Conservation (phyloP, 495 filamentous ascomycete genomes). For the Barbatosphaeria neglecta region DNA sequence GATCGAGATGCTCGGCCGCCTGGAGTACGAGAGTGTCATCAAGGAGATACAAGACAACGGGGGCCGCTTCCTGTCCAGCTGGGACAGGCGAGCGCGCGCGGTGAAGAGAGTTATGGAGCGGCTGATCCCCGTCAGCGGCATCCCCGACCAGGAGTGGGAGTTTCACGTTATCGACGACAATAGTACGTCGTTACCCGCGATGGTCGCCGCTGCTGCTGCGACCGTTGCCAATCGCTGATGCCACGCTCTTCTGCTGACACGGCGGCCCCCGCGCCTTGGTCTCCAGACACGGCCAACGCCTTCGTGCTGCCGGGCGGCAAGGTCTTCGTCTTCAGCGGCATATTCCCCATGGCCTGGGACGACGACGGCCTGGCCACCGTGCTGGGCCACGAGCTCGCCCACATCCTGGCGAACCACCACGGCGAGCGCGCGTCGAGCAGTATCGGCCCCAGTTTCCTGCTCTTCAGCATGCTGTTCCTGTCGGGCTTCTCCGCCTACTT, state of each 20-base stretch:
- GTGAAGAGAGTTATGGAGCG: constrained; percentile 60
- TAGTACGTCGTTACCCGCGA: constrained; percentile 7
- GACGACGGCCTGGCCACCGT: constrained; percentile 76
- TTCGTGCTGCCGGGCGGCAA: constrained; percentile 91
- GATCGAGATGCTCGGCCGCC: constrained; percentile 42
- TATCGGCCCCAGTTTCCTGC: constrained; percentile 42
- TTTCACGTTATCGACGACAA: constrained; percentile 71
- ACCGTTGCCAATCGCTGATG: too few species aligned
- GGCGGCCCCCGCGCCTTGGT: too few species aligned
- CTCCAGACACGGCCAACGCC: constrained; percentile 52
- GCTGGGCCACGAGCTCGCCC: constrained; percentile 89
- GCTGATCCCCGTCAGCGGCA: constrained; percentile 56
- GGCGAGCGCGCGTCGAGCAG: constrained; percentile 62
- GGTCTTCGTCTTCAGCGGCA: constrained; percentile 83
- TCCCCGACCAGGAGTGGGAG: constrained; percentile 59
- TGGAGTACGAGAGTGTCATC: constrained; percentile 41
- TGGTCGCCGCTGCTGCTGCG: too few species aligned
- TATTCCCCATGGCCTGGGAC: constrained; percentile 57
- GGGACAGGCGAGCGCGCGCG: constrained; percentile 24
- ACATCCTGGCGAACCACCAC: constrained; percentile 71
- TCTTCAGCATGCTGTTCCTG: constrained; percentile 36
- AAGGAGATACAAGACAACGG: constrained; percentile 23
- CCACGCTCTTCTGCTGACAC: too few species aligned
- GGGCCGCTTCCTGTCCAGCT: constrained; percentile 24
- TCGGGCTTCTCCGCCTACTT: constrained; percentile 24